phyloP scores from a whole-genome alignment of 805 yeast genomes.

The Lipomyces orientalis region DNA sequence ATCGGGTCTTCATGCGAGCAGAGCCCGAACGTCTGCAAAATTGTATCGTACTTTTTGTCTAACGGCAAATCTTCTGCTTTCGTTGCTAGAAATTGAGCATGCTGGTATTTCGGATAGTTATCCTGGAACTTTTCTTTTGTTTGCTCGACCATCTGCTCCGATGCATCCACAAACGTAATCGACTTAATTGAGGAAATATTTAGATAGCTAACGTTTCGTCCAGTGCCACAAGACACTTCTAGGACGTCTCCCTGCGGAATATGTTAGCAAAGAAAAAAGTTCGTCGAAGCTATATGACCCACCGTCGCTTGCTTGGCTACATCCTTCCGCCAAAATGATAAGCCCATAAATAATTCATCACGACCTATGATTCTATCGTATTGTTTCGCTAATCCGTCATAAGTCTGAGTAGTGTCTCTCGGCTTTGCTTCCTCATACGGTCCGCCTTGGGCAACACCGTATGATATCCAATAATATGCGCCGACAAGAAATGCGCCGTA shows the following conservation, averaged over 20 bases:
- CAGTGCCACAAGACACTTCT: constrained; percentile 96
- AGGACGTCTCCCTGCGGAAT: constrained; percentile 85
- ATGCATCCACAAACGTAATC: constrained; percentile 84
- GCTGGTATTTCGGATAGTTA: constrained; percentile 66
- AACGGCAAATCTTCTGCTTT: constrained; percentile 66
- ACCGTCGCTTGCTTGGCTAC: constrained; percentile 47
- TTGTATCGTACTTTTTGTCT: constrained; percentile 75
- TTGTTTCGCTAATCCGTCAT: constrained; percentile 74
- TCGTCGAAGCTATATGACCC: not conserved
- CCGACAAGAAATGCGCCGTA: constrained; percentile 28
- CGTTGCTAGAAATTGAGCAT: constrained; percentile 91
- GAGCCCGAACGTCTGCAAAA: constrained; percentile 90
- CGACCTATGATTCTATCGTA: constrained; percentile 81
- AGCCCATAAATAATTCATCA: constrained; percentile 67
- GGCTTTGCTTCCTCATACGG: constrained; percentile 61
- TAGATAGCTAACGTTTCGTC: constrained; percentile 78
- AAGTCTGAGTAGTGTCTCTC: constrained; percentile 80
- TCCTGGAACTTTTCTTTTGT: constrained; percentile 75
- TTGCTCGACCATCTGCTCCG: constrained; percentile 82
- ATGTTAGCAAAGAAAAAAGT: constrained; percentile 67
- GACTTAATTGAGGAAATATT: constrained; percentile 61
- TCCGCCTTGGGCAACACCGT: constrained; percentile 17
- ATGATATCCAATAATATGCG: constrained; percentile 25
- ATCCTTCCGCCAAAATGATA: constrained; percentile 59
- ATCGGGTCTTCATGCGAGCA: constrained; percentile 97